Evolutionary conservation across 805 yeast genomes (phyloP).

Genomic region (Candida krabiensis): DNA sequence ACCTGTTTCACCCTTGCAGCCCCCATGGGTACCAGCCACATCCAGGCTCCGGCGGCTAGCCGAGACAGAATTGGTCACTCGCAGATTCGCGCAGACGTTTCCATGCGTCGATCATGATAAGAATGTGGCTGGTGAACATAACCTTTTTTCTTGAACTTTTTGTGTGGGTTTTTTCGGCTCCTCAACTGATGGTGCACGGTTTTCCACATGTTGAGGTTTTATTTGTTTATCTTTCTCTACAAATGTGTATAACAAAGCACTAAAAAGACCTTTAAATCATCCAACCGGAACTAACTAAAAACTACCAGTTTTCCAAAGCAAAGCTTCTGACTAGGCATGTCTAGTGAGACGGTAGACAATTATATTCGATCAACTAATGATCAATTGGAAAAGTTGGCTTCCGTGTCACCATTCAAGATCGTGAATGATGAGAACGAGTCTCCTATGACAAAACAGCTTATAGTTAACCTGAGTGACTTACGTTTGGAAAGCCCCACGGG

Average conservation of each 20-base stretch:
- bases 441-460: constrained; percentile 7
- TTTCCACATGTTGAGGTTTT: constrained; percentile 1
- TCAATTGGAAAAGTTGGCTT: constrained; percentile 1
- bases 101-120: constrained; percentile 3
- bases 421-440: constrained; percentile 10
- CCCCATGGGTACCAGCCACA: constrained; percentile 7
- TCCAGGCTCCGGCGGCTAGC: no score
- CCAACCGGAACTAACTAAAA: no score
- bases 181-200: constrained; percentile 5
- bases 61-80: no score
- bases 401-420: constrained; percentile 3
- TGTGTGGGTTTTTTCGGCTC: no score
- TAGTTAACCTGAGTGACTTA: constrained; percentile 4
- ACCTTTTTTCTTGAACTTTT: no score
- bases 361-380: constrained; percentile 5
- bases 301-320: no score
- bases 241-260: no score
- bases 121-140: no score
- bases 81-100: no score
- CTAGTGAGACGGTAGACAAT: constrained; percentile 1
- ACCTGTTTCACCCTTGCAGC: constrained; percentile 3
- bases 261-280: no score
- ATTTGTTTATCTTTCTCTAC: no score
- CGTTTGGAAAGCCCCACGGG: constrained; percentile 1
- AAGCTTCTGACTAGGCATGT: no score